phyloP scores from a whole-genome alignment of 2,329 filamentous ascomycete species.

The Berkeleyomyces basicola region DNA sequence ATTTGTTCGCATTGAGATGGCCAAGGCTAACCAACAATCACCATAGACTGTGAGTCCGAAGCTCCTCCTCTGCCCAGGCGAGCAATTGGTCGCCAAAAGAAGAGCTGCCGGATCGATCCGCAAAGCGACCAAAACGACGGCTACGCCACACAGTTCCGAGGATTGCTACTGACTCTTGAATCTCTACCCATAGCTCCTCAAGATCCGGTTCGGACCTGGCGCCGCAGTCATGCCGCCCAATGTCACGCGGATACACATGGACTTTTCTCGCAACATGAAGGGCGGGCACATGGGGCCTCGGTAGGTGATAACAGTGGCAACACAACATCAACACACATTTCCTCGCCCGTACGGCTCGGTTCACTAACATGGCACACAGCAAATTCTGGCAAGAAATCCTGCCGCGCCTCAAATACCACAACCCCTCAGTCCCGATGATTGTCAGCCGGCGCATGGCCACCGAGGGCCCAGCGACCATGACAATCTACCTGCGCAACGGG shows the following conservation, averaged over 20 bases:
- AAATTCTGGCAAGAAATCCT: conserved; percentile 80
- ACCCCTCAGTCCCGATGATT: conserved; percentile 69
- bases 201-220: conserved; percentile 64
- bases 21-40: not conserved
- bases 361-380: conserved; percentile 28
- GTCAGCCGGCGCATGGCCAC: conserved; percentile 51
- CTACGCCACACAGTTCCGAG: not conserved
- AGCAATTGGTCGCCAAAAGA: not conserved
- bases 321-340: conserved; percentile 16
- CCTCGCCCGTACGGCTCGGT: not conserved
- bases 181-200: conserved; percentile 41
- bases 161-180: conserved; percentile 10
- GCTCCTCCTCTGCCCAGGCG: not conserved
- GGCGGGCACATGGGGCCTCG: conserved; percentile 57
- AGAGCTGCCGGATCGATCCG: not conserved
- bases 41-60: not conserved
- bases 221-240: conserved; percentile 65
- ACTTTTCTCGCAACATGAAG: conserved; percentile 46
- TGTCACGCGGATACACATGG: conserved; percentile 57
- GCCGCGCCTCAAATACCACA: conserved; percentile 84
- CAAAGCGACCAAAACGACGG: not conserved
- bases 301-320: conserved; percentile 29
- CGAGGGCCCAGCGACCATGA: conserved; percentile 41
- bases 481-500: conserved; percentile 42
- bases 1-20: not conserved